Base-by-base conservation (phyloP, 805 yeast genomes). In the Kluyveromyces siamensis region DNA sequence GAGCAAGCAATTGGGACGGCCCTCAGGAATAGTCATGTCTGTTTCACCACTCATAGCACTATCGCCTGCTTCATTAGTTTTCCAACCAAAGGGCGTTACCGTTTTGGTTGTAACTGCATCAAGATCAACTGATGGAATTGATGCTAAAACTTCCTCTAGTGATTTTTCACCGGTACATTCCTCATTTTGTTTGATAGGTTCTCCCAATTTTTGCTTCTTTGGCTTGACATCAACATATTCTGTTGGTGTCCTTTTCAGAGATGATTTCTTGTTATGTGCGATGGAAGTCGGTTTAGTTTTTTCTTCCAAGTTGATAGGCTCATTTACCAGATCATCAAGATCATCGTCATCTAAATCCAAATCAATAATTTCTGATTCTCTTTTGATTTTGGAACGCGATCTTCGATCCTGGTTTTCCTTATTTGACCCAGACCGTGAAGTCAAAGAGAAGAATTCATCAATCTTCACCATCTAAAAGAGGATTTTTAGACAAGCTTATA, bases 1-100 rank as follows among this genome's bases (percentile, higher is more conserved):
- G 2, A 83, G 74, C 41, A 93, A 69, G 68, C 99, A 93, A 62
- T 90, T 83, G 2, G 89, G 87, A 10, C 81, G 76, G 2, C 96
- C 96, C 54, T 76, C 83, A 0, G 97, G 96, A 30, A 89, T 71
- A 14, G 79, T 81, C 27, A 66, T 46, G 14, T 48, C 56, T 36
- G 57, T 65, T 8, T 48, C 45, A 25, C 53, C 48, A 17, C 53
- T 37, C 13, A 66, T 68, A 16, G 59, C 49, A 9, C 71, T 71
- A 14, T 71, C 60, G 27, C 60, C 60, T 0, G 65, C 55, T 52
- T 73, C 72, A 17, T 27, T 38, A 9, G 17, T 25, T 19, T 43
- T 43, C 45, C 45, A 43, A 13, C 38, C n/a, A 43, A 43, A 43
- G 17, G 19, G 30, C 2, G 38, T 17, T 10, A 16, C 45, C 16